A percentile compares a stretch with the other conserved stretches of the same genome.
Evolutionary conservation across 345 rosid species (phyloP).

Genomic region (Eucalyptus erythrocorys): DNA sequence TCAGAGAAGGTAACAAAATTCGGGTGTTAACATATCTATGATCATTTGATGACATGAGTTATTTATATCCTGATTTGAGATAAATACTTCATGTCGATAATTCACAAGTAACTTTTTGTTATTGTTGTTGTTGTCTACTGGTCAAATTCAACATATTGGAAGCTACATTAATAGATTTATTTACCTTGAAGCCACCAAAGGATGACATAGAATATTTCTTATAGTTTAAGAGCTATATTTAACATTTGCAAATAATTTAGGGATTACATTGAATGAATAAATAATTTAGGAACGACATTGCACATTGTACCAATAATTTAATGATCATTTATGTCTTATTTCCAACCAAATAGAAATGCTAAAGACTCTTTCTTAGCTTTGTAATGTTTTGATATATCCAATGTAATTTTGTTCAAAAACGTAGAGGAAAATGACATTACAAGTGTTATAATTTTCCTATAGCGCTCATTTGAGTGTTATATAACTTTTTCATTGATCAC

Average conservation of each 20-base stretch:
- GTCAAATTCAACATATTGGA: neutral
- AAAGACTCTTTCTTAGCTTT: neutral
- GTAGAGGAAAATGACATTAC: accelerated
- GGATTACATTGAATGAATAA: neutral
- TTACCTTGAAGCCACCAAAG: neutral
- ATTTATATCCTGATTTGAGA: neutral
- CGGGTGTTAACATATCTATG: neutral
- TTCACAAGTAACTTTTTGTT: neutral
- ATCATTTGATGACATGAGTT: neutral
- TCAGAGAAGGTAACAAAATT: neutral
- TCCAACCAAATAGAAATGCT: neutral
- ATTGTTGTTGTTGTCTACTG: neutral
- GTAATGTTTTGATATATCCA: neutral
- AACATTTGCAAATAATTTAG: neutral
- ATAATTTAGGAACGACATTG: neutral
- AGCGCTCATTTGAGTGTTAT: accelerated
- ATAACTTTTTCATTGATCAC: neutral
- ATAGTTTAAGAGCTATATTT: neutral
- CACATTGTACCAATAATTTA: accelerated
- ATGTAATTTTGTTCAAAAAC: neutral
- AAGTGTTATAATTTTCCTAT: accelerated
- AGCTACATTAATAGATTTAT: neutral
- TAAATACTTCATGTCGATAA: neutral
- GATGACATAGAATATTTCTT: neutral
- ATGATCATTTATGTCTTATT: neutral